These are phyloP conservation scores for Urochloa ruziziensis DNA, from an alignment of 176 grass and related monocot genomes.

Conservation along the genomic window DNA sequence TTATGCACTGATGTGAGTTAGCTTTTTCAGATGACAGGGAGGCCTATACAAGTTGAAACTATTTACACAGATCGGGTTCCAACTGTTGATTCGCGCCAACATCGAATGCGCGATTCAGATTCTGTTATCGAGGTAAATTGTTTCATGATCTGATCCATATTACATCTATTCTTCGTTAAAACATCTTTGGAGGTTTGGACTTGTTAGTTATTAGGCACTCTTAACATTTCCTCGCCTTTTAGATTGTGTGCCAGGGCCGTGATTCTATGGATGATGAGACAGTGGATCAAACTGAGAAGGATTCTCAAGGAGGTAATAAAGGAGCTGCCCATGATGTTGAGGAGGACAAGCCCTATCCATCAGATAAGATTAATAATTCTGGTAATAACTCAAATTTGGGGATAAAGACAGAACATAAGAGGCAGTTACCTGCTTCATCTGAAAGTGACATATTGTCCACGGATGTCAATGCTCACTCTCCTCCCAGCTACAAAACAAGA, in stretches of 20 bases:
- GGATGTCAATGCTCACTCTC: slow-evolving; percentile 28
- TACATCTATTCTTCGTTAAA: slow-evolving; percentile 8
- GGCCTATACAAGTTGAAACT: slow-evolving; percentile 95
- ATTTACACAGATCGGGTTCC: slow-evolving; percentile 74
- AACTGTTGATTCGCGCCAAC: slow-evolving; percentile 75
- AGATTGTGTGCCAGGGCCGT: slow-evolving; percentile 76
- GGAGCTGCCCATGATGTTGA: slow-evolving; percentile 37
- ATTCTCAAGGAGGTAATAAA: slow-evolving; percentile 54
- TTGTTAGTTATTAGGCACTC: background rate
- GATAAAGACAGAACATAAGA: slow-evolving; percentile 41
- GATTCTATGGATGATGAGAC: slow-evolving; percentile 52
- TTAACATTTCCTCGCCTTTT: slow-evolving; percentile 30
- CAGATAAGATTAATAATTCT: slow-evolving; percentile 48
- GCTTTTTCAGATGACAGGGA: slow-evolving; percentile 80
- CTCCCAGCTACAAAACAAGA: slow-evolving; percentile 56
- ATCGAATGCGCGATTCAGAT: slow-evolving; percentile 82
- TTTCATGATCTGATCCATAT: slow-evolving; percentile 6
- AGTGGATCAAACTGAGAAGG: slow-evolving; percentile 60
- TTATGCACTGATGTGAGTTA: slow-evolving; percentile 26
- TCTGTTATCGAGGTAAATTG: slow-evolving; percentile 93
- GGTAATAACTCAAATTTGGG: slow-evolving; percentile 24
- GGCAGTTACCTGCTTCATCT: slow-evolving; percentile 34
- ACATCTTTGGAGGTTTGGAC: background rate
- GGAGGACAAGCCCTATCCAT: slow-evolving; percentile 17
- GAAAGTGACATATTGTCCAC: slow-evolving; percentile 40